These are phyloP conservation scores for Penicillium atrosanguineum DNA, from an alignment of 495 filamentous ascomycete genomes.

Conservation along the genomic window DNA sequence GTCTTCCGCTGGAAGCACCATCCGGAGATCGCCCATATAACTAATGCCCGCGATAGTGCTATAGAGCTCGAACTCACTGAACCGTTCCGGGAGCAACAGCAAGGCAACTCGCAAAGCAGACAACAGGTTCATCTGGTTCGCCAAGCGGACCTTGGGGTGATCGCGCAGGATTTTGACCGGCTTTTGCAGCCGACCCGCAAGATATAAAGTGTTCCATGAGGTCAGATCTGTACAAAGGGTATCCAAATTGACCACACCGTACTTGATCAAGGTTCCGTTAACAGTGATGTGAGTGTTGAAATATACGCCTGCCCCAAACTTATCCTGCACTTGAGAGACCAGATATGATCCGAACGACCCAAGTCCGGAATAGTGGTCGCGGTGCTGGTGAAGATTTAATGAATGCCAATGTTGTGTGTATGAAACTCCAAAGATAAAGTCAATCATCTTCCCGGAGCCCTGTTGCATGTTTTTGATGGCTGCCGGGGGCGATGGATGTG, in stretches of 20 bases:
- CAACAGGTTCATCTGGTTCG: constrained; percentile 92
- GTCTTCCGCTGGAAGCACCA: constrained; percentile 84
- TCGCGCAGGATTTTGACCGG: constrained; percentile 97
- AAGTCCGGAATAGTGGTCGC: constrained; percentile 86
- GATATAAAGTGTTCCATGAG: constrained; percentile 88
- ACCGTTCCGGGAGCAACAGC: constrained; percentile 74
- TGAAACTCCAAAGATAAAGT: constrained; percentile 95
- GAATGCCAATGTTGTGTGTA: constrained; percentile 97
- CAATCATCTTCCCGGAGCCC: constrained; percentile 91
- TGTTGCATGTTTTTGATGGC: constrained; percentile 80
- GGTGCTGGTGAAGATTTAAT: constrained; percentile 82
- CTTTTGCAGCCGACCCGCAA: constrained; percentile 93
- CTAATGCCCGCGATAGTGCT: constrained; percentile 85
- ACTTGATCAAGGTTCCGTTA: constrained; percentile 96
- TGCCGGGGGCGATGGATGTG: constrained; percentile 72
- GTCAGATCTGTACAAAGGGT: constrained; percentile 83
- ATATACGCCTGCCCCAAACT: constrained; percentile 88
- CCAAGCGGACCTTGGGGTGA: constrained; percentile 82
- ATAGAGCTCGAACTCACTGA: constrained; percentile 87
- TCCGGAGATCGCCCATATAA: constrained; percentile 92
- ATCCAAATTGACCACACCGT: constrained; percentile 89
- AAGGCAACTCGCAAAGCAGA: constrained; percentile 88
- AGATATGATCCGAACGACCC: constrained; percentile 81
- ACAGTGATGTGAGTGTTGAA: constrained; percentile 95
- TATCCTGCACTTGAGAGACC: constrained; percentile 81